Conservation (phyloP, 345 rosid species). For the Gynandropsis gynandra region DNA sequence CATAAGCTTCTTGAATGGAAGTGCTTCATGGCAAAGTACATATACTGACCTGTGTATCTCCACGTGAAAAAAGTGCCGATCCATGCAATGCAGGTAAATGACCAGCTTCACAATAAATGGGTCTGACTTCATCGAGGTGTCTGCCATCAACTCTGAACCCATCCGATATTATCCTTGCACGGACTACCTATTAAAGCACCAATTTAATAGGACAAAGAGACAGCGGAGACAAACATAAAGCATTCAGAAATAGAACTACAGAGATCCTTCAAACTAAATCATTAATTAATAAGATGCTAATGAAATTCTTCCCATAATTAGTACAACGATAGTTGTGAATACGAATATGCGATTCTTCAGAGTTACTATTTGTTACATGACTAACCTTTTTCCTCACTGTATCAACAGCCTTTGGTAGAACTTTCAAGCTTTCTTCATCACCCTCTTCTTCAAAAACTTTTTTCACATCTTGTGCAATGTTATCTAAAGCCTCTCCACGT, state of each 20-base stretch:
- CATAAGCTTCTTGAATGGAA: no score
- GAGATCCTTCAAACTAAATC: background rate
- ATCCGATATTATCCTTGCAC: constrained; percentile 71
- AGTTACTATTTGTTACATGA: background rate
- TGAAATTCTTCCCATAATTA: background rate
- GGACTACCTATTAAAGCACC: constrained; percentile 53
- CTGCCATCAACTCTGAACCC: constrained; percentile 93
- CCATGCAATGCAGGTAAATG: constrained; percentile 71
- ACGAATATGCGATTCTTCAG: background rate
- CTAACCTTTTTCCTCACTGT: constrained; percentile 80
- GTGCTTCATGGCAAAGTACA: background rate
- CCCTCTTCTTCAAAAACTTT: constrained; percentile 66
- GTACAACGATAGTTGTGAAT: background rate
- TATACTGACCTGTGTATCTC: constrained; percentile 80
- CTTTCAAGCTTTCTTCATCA: constrained; percentile 74
- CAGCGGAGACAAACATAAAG: constrained; percentile 6
- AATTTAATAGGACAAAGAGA: constrained; percentile 20
- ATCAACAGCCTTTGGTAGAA: constrained; percentile 78
- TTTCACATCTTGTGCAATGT: constrained; percentile 64
- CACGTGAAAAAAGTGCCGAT: constrained; percentile 85
- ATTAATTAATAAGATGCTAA: no score
- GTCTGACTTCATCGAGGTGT: constrained; percentile 77
- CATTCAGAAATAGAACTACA: no score
- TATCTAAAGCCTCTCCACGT: constrained; percentile 92
- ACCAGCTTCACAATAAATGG: constrained; percentile 69